Conservation (phyloP, 352 stramenopile genomes). For the Peronospora belbahrii region DNA sequence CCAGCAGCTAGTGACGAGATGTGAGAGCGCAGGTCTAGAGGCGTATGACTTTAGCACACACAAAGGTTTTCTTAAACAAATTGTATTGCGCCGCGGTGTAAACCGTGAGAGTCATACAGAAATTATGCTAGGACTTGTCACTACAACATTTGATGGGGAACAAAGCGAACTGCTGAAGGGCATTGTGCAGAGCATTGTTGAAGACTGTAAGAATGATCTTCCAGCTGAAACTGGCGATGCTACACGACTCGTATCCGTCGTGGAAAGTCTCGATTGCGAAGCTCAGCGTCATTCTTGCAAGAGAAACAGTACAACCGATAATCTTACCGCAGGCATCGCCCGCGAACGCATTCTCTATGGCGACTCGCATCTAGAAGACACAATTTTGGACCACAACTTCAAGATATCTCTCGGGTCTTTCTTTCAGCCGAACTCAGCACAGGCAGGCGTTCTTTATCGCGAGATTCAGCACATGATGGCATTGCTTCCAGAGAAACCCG, state of each 20-base stretch:
- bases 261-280: slow-evolving; percentile 58
- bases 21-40: slow-evolving; percentile 21
- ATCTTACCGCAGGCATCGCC: neutral
- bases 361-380: slow-evolving; percentile 39
- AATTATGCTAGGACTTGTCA: slow-evolving; percentile 65
- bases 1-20: slow-evolving; percentile 21
- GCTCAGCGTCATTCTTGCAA: slow-evolving; percentile 34
- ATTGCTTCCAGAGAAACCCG: slow-evolving; percentile 24
- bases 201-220: slow-evolving; percentile 10
- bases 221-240: neutral
- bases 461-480: slow-evolving; percentile 39
- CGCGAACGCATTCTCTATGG: slow-evolving; percentile 38
- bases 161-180: slow-evolving; percentile 24
- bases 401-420: slow-evolving; percentile 68
- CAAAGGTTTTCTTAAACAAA: slow-evolving; percentile 54
- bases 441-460: slow-evolving; percentile 48
- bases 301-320: neutral
- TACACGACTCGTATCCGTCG: slow-evolving; percentile 42
- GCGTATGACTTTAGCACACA: slow-evolving; percentile 61
- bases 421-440: slow-evolving; percentile 68
- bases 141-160: slow-evolving; percentile 33
- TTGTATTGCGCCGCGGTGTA: slow-evolving; percentile 50
- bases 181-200: slow-evolving; percentile 28
- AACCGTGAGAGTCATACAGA: slow-evolving; percentile 21
- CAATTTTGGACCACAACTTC: slow-evolving; percentile 52